Conservation (phyloP, 2,329 filamentous ascomycete genomes). For the Daldinia eschscholtzii region DNA sequence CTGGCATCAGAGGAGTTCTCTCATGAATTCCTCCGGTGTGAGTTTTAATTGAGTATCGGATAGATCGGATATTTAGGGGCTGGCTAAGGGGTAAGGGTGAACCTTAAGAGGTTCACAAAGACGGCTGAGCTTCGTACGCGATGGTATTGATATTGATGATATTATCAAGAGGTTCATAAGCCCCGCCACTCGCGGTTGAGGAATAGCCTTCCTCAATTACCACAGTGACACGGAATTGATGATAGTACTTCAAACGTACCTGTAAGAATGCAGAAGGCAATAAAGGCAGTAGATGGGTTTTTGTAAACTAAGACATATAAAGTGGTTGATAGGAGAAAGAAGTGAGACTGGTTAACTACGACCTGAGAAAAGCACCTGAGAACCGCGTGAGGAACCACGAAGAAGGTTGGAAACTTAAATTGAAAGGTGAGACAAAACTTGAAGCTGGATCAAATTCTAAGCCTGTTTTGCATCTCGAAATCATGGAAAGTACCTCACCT, state of each 20-base stretch:
- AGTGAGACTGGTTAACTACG: slow-evolving; percentile 20
- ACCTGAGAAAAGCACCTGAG: slow-evolving; percentile 7
- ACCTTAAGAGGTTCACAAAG: slow-evolving; percentile 9
- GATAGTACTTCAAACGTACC: slow-evolving; percentile 11
- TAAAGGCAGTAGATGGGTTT: slow-evolving; percentile 12
- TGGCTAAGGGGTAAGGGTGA: background rate
- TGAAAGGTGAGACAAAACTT: slow-evolving; percentile 49
- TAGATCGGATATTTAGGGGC: background rate
- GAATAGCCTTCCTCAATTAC: slow-evolving; percentile 13
- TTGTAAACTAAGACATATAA: slow-evolving; percentile 14
- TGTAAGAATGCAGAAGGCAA: slow-evolving; percentile 31
- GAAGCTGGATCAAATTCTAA: slow-evolving; percentile 43
- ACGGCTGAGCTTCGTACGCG: slow-evolving; percentile 14
- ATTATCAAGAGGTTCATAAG: slow-evolving; percentile 19
- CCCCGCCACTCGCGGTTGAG: background rate
- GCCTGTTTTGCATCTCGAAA: slow-evolving; percentile 37
- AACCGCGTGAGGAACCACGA: slow-evolving; percentile 19
- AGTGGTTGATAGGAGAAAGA: slow-evolving; percentile 18
- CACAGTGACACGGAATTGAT: slow-evolving; percentile 14
- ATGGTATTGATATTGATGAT: background rate
- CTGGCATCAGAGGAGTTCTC: slow-evolving; percentile 12
- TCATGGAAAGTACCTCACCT: slow-evolving; percentile 17
- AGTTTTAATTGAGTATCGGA: slow-evolving; percentile 4
- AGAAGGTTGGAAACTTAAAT: slow-evolving; percentile 33
- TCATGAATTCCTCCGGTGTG: slow-evolving; percentile 1